phyloP scores from a whole-genome alignment of 352 stramenopile species.

The Phytophthora citrophthora region DNA sequence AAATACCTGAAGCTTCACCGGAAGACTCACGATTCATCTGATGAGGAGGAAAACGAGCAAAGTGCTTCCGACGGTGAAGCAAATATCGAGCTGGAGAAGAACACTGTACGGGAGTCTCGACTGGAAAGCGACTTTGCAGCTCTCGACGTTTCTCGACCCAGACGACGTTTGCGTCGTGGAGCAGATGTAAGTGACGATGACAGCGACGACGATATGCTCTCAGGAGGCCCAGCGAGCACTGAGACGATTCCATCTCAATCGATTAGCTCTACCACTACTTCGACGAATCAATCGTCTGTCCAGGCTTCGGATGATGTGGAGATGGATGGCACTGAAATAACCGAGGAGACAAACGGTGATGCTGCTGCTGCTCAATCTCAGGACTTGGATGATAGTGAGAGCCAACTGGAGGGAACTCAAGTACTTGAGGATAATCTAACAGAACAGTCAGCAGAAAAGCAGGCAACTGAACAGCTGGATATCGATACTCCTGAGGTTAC shows the following conservation, averaged over 20 bases:
- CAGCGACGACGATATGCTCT: conserved; percentile 55
- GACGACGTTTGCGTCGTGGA: conserved; percentile 55
- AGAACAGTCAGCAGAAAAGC: conserved; percentile 7
- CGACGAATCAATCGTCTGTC: conserved; percentile 6
- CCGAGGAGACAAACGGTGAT: conserved; percentile 9
- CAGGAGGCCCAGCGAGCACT: conserved; percentile 11
- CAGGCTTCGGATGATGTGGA: background rate
- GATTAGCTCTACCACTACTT: background rate
- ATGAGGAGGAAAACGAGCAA: conserved; percentile 58
- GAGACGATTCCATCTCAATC: conserved; percentile 8
- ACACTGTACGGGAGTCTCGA: conserved; percentile 18
- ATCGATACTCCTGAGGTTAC: conserved; percentile 9
- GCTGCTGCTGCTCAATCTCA: conserved; percentile 9
- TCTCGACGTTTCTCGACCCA: conserved; percentile 41
- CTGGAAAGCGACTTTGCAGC: conserved; percentile 30
- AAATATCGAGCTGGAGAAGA: conserved; percentile 22
- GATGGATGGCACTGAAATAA: conserved; percentile 8
- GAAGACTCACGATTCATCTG: conserved; percentile 73
- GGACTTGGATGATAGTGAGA: conserved; percentile 19
- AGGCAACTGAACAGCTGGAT: conserved; percentile 12
- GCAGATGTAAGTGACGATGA: conserved; percentile 47
- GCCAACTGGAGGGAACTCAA: conserved; percentile 30
- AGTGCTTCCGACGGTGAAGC: conserved; percentile 33
- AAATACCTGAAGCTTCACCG: conserved; percentile 84
- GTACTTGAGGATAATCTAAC: conserved; percentile 26